Base-by-base conservation (phyloP, 2,329 filamentous ascomycete species). In the Xylaria sp. region DNA sequence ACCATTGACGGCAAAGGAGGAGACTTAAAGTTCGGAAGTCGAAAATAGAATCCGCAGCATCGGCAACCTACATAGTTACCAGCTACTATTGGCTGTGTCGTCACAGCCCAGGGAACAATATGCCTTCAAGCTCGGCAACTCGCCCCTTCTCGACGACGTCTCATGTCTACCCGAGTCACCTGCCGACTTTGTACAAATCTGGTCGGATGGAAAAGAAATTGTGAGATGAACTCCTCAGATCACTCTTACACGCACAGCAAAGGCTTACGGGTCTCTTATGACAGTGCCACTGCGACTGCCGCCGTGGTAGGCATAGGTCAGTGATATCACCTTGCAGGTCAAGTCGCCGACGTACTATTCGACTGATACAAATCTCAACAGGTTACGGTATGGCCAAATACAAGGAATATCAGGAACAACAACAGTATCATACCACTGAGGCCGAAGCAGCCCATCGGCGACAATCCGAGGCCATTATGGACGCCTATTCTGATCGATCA, bases 401-500 rank as follows among this genome's bases (percentile, higher is more conserved):
- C 60, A 77, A 76, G 66, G 69, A 77, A 42, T 71, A 71, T 40
- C 72, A 74, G 29, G 68, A 74, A 9, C 64, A 72, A 10, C 72
- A 74, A 48, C 42, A 72, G 5, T 73, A 73, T 60, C 67, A 65
- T 12, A 83, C 65, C 76, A 77, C 63, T 72, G 70, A 74, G 69
- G 44, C 65, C 21, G 64, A 70, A 25, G 70, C 80, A 51, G 78
- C 79, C 44, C 74, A 73, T n/a, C 79, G 80, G 60, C 77, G 67
- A 18, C 70, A 77, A 47, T 78, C 77, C 57, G 81, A 84, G 67
- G 79, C 81, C 23, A 78, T 83, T 64, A 79, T 85, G 76, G 81
- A 86, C 42, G 81, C 84, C 65, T 87, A 86, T 67, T 84, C 85
- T 55, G 84, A 84, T 69, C 81, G 84, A 16, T 82, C 82, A 32